phyloP scores from a whole-genome alignment of 805 yeast genomes.

The Kodamaea restingae region DNA sequence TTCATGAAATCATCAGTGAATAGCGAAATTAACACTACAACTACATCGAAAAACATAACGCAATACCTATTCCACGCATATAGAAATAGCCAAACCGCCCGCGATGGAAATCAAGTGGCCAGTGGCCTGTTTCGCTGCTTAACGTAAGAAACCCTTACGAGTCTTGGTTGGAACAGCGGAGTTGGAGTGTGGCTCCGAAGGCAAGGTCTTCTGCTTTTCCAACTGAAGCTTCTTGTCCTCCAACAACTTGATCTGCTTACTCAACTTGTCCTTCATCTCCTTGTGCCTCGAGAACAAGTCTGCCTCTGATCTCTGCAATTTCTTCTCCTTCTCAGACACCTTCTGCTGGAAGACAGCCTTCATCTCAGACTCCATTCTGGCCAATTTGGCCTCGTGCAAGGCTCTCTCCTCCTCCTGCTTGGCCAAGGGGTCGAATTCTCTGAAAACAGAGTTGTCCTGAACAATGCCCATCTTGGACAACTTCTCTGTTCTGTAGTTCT shows the following conservation, averaged over 20 bases:
- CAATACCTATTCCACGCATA: not conserved
- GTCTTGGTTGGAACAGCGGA: slow-evolving; percentile 51
- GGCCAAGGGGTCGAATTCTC: slow-evolving; percentile 87
- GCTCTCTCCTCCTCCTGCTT: slow-evolving; percentile 93
- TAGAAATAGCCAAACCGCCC: not conserved
- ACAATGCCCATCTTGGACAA: slow-evolving; percentile 77
- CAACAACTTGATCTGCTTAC: slow-evolving; percentile 80
- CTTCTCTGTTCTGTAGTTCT: slow-evolving; percentile 83
- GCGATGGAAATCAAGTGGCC: too few relatives aligned
- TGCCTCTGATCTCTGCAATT: slow-evolving; percentile 93
- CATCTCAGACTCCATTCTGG: slow-evolving; percentile 95
- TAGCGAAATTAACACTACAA: too few relatives aligned
- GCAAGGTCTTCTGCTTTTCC: slow-evolving; percentile 55
- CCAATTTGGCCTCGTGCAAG: slow-evolving; percentile 88
- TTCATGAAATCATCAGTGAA: too few relatives aligned
- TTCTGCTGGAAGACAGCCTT: slow-evolving; percentile 93
- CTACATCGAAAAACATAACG: too few relatives aligned
- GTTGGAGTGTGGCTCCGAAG: slow-evolving; percentile 46
- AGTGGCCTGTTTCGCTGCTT: slow-evolving; percentile 11
- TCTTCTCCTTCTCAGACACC: slow-evolving; percentile 94
- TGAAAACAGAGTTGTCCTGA: slow-evolving; percentile 91
- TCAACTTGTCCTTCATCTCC: slow-evolving; percentile 93
- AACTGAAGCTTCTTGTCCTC: slow-evolving; percentile 87
- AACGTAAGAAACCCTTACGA: slow-evolving; percentile 80
- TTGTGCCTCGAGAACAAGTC: slow-evolving; percentile 93